Evolutionary conservation across 257 asterid species (phyloP).

Genomic region (Nicotiana attenuata): DNA sequence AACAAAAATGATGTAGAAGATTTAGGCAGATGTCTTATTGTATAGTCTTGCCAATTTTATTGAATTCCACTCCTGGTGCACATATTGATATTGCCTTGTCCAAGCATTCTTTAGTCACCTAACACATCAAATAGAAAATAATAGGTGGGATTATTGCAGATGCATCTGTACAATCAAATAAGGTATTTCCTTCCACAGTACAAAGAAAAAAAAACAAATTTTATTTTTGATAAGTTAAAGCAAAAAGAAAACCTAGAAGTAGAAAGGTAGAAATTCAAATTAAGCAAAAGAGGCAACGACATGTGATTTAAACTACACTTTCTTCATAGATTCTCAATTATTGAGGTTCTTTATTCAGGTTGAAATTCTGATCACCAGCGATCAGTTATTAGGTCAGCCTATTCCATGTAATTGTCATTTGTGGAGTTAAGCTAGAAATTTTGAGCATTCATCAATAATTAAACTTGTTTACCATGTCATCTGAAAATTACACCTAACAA

Average conservation of each 20-base stretch:
- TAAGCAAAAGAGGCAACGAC: not conserved
- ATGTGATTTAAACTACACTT: not conserved
- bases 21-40: constrained; percentile 53
- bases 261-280: not conserved
- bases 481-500: not conserved
- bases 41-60: constrained; percentile 74
- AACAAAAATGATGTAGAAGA: not conserved
- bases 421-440: not conserved
- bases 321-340: not conserved
- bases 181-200: not conserved
- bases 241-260: not conserved
- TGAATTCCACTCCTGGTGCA: constrained; percentile 82
- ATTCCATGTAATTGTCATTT: not conserved
- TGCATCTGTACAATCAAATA: not conserved
- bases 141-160: not conserved
- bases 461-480: not conserved
- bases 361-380: not conserved
- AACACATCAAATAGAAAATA: constrained; percentile 6
- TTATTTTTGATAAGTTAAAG: not conserved
- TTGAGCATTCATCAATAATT: not conserved
- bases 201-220: not conserved
- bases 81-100: constrained; percentile 84
- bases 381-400: not conserved
- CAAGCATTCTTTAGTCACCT: constrained; percentile 89
- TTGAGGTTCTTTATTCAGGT: not conserved